phyloP scores from a whole-genome alignment of 2,329 filamentous ascomycete species.

The Monilinia vaccinii-corymbosi region DNA sequence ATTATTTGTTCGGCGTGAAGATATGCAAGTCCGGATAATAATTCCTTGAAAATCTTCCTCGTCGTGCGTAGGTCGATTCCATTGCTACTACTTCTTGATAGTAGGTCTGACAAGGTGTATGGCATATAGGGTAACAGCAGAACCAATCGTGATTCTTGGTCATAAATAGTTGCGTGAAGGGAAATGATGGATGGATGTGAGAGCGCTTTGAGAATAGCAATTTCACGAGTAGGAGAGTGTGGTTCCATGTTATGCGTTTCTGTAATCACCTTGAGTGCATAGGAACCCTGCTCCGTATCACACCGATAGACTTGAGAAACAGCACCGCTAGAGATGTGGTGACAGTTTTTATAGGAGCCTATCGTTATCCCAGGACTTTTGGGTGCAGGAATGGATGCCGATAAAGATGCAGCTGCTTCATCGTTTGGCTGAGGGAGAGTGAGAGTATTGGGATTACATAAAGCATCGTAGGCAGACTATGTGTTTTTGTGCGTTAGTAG shows the following conservation, averaged over 20 bases:
- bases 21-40: conserved; percentile 62
- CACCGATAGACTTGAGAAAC: conserved; percentile 76
- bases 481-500: neutral
- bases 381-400: conserved; percentile 10
- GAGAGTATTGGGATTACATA: conserved; percentile 32
- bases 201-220: conserved; percentile 57
- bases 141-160: conserved; percentile 62
- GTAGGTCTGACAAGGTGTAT: conserved; percentile 59
- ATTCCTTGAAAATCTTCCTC: conserved; percentile 46
- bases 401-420: conserved; percentile 18
- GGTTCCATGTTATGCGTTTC: conserved; percentile 65
- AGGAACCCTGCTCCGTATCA: conserved; percentile 31
- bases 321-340: conserved; percentile 54
- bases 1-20: conserved; percentile 72
- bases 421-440: conserved; percentile 23
- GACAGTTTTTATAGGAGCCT: conserved; percentile 44
- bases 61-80: conserved; percentile 23
- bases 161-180: conserved; percentile 64
- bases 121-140: conserved; percentile 81
- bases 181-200: conserved; percentile 51
- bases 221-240: conserved; percentile 75
- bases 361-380: conserved; percentile 37
- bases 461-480: conserved; percentile 43
- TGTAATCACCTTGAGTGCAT: conserved; percentile 77
- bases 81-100: conserved; percentile 40